Base-by-base conservation (phyloP, 345 rosid species). In the Stellera chamaejasme region DNA sequence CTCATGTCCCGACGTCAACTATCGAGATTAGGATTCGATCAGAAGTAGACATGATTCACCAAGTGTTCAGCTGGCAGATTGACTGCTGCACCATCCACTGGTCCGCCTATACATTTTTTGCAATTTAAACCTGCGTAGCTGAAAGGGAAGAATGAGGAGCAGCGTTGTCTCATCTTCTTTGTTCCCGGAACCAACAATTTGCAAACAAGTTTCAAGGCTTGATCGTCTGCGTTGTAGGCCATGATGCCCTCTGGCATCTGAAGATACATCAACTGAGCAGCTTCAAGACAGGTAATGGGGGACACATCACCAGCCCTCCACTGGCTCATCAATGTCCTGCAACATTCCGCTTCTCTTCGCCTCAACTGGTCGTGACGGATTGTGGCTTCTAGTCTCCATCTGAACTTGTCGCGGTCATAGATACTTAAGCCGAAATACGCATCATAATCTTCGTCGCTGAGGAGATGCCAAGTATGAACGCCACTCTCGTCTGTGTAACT, bases 401-500 rank as follows among this genome's bases (percentile, higher is more conserved):
- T 58, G 59, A 47, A 56, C 23, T 57, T 49, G 43, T 57, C 2
- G 11, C 49, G 41, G 23, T 65, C 64, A 19, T 65, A 61, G 64
- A 43, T 7, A 27, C 28, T 48, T 10, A 4, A 2, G 13, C 8
- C 6, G 1, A 6, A 64, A 28, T 55, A 44, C n/a, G 13, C 13
- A 23, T 58, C 32, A 23, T 52, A 63, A 32, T 70, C 75, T 8
- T 43, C 12, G 11, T 56, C 26, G 10, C 52, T 48, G 53, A 70
- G 64, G n/a, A 70, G 64, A 32, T 25, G 15, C 74, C 64, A 56
- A 13, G 53, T 44, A 0, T 70, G 67, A 70, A 70, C 36, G 6
- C 70, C 67, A 3, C 57, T 59, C 27, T 8, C 6, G 48, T 65
- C 74, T 23, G 55, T 6, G 25, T 70, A 61, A 36, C 55, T 15